Evolutionary conservation across 2,329 filamentous ascomycete species (phyloP), one percentile per base, ranked within the genome.

Genomic region (Aspergillus phoenicis): DNA sequence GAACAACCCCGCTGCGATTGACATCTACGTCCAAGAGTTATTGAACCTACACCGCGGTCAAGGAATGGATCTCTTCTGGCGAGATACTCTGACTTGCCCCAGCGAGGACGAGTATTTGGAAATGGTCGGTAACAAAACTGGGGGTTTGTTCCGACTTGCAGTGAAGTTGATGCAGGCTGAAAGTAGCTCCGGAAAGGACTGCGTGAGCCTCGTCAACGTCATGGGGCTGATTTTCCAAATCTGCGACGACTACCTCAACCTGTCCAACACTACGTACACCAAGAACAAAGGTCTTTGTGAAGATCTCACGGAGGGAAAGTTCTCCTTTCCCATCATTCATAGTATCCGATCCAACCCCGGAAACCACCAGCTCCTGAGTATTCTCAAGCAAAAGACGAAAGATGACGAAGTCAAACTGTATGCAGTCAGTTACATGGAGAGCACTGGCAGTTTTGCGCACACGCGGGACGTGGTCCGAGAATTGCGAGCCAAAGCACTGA

Each of bases 251-350:
- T 97, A 97, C 80, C 87, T 93, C 76, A 98, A 98, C 75, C 87
- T 99, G 47, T 85, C 84, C 30, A 76, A 72, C 58, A 81, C 80
- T n/a, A 83, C 88, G 71, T 97, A 97, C 81, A 88, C 88, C 39
- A 83, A 89, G 65, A 94, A 96, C 77, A 98, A 98, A 81, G 95
- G 94, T 53, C 85, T 97, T 68, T 96, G 91, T 77, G 94, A 98
- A 80, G 95, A 98, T 77, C 80, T 98, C 69, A 97, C 93, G 1
- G 95, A 98, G 80, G 94, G 94, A 65, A 98, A 98, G 83, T 97
- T 97, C 81, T 94, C 90, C 26, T 97, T 97, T 75, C 93, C 93
- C 43, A 89, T 98, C 70, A 97, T 98, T 70, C 94, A 98, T 80
- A 90, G 90, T 75, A 96, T 98, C 68, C 90, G 75, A 64, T 80